Evolutionary conservation across 2,329 filamentous ascomycete species (phyloP).

Genomic region (Zasmidium angulare): DNA sequence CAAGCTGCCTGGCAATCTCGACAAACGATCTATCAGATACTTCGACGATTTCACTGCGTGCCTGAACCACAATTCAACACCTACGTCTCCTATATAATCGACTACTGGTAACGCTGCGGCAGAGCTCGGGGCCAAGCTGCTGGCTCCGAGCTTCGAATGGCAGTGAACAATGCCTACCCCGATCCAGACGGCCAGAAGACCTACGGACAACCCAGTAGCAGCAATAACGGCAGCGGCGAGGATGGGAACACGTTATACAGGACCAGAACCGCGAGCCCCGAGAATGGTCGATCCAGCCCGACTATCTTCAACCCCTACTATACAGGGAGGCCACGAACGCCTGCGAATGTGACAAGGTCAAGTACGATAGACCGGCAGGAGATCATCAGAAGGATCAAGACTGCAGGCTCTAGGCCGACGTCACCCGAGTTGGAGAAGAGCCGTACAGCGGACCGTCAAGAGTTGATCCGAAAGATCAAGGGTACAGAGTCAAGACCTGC

Average conservation of each 20-base stretch:
- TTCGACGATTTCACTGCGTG: background rate
- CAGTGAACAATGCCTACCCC: conserved; percentile 23
- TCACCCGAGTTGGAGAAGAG: conserved; percentile 27
- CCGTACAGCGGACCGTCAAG: conserved; percentile 48
- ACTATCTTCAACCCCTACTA: conserved; percentile 38
- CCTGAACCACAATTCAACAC: background rate
- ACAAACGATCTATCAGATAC: background rate
- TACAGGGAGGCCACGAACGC: conserved; percentile 34
- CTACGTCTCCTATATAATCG: background rate
- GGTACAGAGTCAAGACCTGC: conserved; percentile 37
- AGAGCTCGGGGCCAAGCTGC: conserved; percentile 23
- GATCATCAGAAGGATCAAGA: conserved; percentile 82
- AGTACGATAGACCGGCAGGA: conserved; percentile 63
- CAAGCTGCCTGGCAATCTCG: background rate
- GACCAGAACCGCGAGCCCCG: conserved; percentile 19
- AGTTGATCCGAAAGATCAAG: conserved; percentile 83
- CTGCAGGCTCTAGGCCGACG: conserved; percentile 28
- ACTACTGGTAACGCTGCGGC: background rate
- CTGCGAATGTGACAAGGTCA: conserved; percentile 28
- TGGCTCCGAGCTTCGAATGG: conserved; percentile 28
- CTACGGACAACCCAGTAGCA: conserved; percentile 13
- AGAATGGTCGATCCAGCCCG: conserved; percentile 21
- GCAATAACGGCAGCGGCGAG: conserved; percentile 4
- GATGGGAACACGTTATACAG: conserved; percentile 8
- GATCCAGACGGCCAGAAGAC: conserved; percentile 20